phyloP scores from a whole-genome alignment of 2,329 filamentous ascomycete genomes.

The Neocucurbitaria cava region DNA sequence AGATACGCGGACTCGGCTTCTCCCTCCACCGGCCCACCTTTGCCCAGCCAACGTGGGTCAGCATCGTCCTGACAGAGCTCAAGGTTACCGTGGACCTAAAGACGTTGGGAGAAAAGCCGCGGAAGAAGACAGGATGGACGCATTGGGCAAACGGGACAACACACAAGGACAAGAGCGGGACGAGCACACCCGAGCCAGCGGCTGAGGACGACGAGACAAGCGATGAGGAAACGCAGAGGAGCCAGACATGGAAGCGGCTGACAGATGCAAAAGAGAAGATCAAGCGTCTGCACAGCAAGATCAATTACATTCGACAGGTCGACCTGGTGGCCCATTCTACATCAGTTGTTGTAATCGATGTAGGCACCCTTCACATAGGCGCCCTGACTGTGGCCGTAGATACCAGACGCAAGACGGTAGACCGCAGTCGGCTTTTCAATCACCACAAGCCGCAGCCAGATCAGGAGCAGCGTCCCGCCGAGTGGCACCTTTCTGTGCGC shows the following conservation, averaged over 20 bases:
- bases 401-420: conserved; percentile 88
- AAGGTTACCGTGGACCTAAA: conserved; percentile 82
- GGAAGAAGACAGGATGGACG: conserved; percentile 38
- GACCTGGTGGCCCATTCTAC: conserved; percentile 87
- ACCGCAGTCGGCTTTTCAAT: conserved; percentile 86
- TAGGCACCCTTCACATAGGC: conserved; percentile 85
- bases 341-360: conserved; percentile 76
- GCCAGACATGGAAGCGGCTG: conserved; percentile 80
- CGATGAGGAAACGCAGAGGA: conserved; percentile 57
- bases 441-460: conserved; percentile 56
- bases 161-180: conserved; percentile 24
- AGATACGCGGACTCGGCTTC: conserved; percentile 86
- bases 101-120: conserved; percentile 59
- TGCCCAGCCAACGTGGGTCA: conserved; percentile 95
- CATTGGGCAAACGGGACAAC: conserved; percentile 42
- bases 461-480: conserved; percentile 77
- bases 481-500: conserved; percentile 88
- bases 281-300: conserved; percentile 83
- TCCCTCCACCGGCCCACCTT: conserved; percentile 93
- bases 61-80: conserved; percentile 84
- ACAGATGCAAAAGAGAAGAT: conserved; percentile 82
- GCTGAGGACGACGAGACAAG: conserved; percentile 30
- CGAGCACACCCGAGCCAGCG: conserved; percentile 24
- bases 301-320: conserved; percentile 87
- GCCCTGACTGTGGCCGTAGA: conserved; percentile 87